Conservation (phyloP, 1,139 yeast genomes). For the Suhomyces atakaporum region DNA sequence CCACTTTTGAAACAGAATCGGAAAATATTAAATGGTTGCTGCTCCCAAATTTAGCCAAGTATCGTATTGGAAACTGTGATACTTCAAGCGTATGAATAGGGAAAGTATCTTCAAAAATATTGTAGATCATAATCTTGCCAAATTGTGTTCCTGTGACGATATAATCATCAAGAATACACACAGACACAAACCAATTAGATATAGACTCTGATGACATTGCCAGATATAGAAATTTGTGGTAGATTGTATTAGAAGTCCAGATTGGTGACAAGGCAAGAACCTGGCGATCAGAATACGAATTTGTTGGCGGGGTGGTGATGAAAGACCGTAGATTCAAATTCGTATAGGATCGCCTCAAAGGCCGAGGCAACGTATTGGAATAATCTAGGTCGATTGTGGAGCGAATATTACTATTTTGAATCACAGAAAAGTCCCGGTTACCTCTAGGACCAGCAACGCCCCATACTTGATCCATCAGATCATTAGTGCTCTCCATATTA, state of each 20-base stretch:
- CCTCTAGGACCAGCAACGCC: slow-evolving; percentile 8
- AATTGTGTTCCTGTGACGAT: slow-evolving; percentile 39
- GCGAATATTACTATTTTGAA: slow-evolving; percentile 12
- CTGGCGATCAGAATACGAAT: slow-evolving; percentile 20
- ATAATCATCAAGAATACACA: slow-evolving; percentile 18
- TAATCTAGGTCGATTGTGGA: slow-evolving; percentile 10
- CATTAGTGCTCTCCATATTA: slow-evolving; percentile 7
- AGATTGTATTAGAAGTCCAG: slow-evolving; percentile 24
- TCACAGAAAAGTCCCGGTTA: slow-evolving; percentile 7
- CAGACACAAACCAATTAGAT: slow-evolving; percentile 28
- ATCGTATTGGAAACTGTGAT: slow-evolving; percentile 33
- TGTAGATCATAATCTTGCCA: slow-evolving; percentile 31
- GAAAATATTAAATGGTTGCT: slow-evolving; percentile 26
- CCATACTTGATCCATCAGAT: slow-evolving; percentile 6
- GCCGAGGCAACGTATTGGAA: slow-evolving; percentile 8
- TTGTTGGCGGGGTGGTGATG: slow-evolving; percentile 2
- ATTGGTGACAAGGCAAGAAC: slow-evolving; percentile 22
- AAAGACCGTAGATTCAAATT: slow-evolving; percentile 9
- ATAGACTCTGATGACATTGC: slow-evolving; percentile 22
- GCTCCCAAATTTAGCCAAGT: slow-evolving; percentile 21
- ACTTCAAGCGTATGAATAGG: slow-evolving; percentile 19
- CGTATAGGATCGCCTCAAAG: slow-evolving; percentile 11
- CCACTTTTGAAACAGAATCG: slow-evolving; percentile 37
- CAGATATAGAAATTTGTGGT: slow-evolving; percentile 21
- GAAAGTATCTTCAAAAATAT: slow-evolving; percentile 21